Evolutionary conservation across 1,284 basidiomycete genomes (phyloP), one percentile per base, ranked within the genome.

Genomic region (Pisolithus thermaeus): DNA sequence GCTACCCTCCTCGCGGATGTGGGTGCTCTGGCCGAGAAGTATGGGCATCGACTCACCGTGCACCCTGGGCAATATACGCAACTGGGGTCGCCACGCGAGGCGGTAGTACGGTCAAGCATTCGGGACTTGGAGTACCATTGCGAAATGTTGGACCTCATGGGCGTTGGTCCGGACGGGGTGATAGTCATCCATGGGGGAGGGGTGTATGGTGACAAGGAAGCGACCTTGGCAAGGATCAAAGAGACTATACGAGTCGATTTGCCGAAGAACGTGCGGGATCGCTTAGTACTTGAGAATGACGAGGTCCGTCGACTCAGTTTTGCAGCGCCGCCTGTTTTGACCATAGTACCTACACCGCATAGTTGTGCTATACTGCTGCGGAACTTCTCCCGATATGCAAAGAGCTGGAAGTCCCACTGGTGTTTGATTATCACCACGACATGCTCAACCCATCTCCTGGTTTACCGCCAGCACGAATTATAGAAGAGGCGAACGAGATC

Each of bases 31-130:
- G 92, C 92, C 1, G 84, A 79, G 49, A 78, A 78, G 58, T 82
- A 88, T 50, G 87, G 87, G 0, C 91, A 95, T 59, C 73, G 93
- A 43, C 70, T 97, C 43, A 96, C 93, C 0, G 80, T 83, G 12
- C 93, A 96, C 67, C 93, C 92, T 0, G 92, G 92, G 1, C 83
- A 92, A 71, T 92, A 85, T 63, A 92, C 88, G 0, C 92, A 94
- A 63, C 72, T 95, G 3, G 91, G 87, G 4, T 90, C 87, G 25
- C 90, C 89, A 0, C 84, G 79, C 32, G 73, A 80, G 7, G 74
- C 75, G 12, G 93, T 96, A 8, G 76, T 94, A 8, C 75, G 80
- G 28, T 80, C 89, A 3, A 83, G 88, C 7, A 73, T 94, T 7
- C 75, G 88, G 9, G 92, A 97, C 56, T 73, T 96, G 20, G 73